Evolutionary conservation across 139 green algal species (phyloP), one percentile per base, ranked within the genome.

Genomic region (Deuterostichococcus epilithicus): DNA sequence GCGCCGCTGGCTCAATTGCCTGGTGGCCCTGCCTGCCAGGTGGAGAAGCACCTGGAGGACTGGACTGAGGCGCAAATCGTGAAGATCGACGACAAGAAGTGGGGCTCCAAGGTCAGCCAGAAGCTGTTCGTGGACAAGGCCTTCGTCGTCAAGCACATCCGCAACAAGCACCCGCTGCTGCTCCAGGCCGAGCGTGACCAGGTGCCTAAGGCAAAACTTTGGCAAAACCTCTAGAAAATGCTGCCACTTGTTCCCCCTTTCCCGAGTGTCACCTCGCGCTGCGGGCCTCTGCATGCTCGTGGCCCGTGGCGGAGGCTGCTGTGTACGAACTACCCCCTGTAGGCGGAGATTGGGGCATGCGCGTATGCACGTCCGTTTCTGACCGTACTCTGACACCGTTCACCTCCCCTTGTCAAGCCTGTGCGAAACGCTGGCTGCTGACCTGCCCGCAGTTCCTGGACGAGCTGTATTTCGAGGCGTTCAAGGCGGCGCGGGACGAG

Each of bases 81-180:
- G 33, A 86, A 87, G 84, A 80, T 90, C 30, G 83, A 84, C 0
- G 91, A 96, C 20, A 91, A 89, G 58, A 96, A 96, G 89, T 97
- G 92, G 92, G 93, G 91, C 71, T 92, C 87, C 82, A 92, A 86
- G 70, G 78, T 97, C 42, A 92, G 86, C 80, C 86, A 74, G 72
- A 96, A 96, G 84, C 77, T 96, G 79, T 97, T 97, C 68, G 80
- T 96, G 58, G 92, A 78, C 28, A 89, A 85, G 60, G 89, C 94
- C 45, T 97, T 94, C 85, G 93, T 97, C 63, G 67, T 95, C 10
- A 97, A 97, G 85, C 93, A 97, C 82, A 92, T 97, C 58, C 84
- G 83, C 34, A 87, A 85, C 60, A 97, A 97, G 88, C 93, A 97
- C 78, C 77, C 80, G 4, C 80, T 90, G 20, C 85, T 89, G 71